These are phyloP conservation scores for Kockiozyma suomiensis DNA, from an alignment of 805 yeast species.

Conservation along the genomic window DNA sequence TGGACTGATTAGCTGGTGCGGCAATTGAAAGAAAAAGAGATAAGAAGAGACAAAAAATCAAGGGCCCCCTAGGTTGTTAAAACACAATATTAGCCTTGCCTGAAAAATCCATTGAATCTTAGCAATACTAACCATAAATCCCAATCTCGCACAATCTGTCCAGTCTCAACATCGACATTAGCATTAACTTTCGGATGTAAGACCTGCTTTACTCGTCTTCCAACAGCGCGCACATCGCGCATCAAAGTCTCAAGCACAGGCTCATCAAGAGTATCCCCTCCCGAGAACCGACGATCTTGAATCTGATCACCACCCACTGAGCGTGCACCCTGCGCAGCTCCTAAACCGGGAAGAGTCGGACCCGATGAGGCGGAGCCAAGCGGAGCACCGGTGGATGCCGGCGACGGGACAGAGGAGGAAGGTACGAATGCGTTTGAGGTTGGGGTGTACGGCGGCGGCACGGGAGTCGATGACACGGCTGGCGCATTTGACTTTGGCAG, in stretches of 20 bases:
- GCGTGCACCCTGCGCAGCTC: constrained; percentile 7
- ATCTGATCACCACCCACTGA: constrained; percentile 35
- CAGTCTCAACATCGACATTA: constrained; percentile 34
- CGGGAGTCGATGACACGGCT: constrained; percentile 1
- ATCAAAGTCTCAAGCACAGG: constrained; percentile 61
- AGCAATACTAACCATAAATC: constrained; percentile 46
- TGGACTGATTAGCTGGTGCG: constrained; percentile 49
- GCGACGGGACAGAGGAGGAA: constrained; percentile 10
- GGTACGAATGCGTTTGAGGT: constrained; percentile 14
- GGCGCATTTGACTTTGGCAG: background rate
- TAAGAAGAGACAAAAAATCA: constrained; percentile 60
- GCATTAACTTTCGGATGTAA: constrained; percentile 46
- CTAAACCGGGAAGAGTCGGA: background rate
- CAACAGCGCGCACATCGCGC: constrained; percentile 52
- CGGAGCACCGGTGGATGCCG: background rate
- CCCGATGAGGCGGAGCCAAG: background rate
- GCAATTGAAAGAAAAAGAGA: constrained; percentile 53
- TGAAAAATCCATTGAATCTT: background rate
- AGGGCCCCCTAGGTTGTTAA: constrained; percentile 60
- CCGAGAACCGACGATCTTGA: constrained; percentile 58
- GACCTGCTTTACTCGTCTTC: constrained; percentile 48
- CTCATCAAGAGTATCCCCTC: constrained; percentile 74
- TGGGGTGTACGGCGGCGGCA: constrained; percentile 15
- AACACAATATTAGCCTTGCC: constrained; percentile 36
- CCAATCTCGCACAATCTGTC: constrained; percentile 51